Evolutionary conservation across 352 stramenopile genomes (phyloP).

Genomic region (Globisporangium okanoganense): DNA sequence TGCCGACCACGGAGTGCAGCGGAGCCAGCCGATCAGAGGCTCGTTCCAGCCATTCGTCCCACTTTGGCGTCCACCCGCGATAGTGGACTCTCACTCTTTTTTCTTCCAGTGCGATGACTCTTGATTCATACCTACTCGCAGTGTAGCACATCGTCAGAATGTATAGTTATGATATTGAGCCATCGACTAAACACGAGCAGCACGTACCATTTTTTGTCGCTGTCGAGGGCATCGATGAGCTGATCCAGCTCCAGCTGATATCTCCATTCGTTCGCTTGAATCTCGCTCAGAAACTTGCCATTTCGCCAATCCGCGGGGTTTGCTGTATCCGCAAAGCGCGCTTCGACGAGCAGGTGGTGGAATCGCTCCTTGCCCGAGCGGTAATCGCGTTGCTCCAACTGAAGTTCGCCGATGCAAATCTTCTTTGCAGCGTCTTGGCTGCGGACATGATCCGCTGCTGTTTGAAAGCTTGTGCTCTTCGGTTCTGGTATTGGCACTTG

Average conservation of each 20-base stretch:
- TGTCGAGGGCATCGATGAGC: conserved; percentile 73
- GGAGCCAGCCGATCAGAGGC: conserved; percentile 87
- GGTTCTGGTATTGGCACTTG: not conserved
- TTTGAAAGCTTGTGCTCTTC: conserved; percentile 9
- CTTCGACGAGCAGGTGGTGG: conserved; percentile 64
- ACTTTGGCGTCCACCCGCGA: conserved; percentile 95
- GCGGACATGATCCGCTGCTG: conserved; percentile 5
- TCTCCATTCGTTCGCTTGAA: conserved; percentile 57
- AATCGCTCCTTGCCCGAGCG: conserved; percentile 52
- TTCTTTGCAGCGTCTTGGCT: conserved; percentile 1
- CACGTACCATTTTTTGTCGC: conserved; percentile 65
- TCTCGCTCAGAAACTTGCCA: conserved; percentile 57
- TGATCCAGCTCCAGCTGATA: conserved; percentile 48
- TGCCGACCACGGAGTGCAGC: conserved; percentile 82
- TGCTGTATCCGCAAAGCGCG: conserved; percentile 21
- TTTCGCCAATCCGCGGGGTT: conserved; percentile 40
- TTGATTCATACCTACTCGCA: conserved; percentile 52
- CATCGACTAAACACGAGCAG: not conserved
- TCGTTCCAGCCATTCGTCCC: conserved; percentile 95
- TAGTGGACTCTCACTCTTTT: conserved; percentile 91
- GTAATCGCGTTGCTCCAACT: conserved; percentile 55
- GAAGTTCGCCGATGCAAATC: conserved; percentile 34
- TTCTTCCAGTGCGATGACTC: conserved; percentile 37
- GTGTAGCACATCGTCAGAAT: not conserved
- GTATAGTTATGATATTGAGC: not conserved